phyloP scores from a whole-genome alignment of 2,329 filamentous ascomycete species.

The Phialophora macrospora region DNA sequence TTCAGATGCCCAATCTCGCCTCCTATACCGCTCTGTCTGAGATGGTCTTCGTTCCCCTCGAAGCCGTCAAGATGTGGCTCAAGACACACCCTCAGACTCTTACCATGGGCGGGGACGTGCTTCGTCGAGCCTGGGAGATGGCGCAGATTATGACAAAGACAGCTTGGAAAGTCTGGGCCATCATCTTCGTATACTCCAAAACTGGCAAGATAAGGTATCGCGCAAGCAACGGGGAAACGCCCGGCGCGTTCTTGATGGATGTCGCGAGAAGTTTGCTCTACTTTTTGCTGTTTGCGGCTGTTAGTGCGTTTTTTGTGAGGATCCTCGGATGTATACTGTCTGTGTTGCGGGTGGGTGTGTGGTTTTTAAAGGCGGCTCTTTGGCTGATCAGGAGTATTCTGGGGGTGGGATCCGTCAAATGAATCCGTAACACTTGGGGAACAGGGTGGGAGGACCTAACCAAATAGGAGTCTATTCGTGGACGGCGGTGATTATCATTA shows the following conservation, averaged over 20 bases:
- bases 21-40: conserved; percentile 22
- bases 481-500: not conserved
- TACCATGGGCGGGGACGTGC: conserved; percentile 18
- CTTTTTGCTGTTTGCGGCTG: conserved; percentile 31
- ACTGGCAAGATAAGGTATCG: conserved; percentile 35
- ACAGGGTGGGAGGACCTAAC: too few relatives aligned
- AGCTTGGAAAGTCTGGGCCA: conserved; percentile 27
- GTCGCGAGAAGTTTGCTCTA: conserved; percentile 34
- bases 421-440: not conserved
- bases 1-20: conserved; percentile 24
- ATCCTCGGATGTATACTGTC: conserved; percentile 25
- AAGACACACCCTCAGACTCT: conserved; percentile 31
- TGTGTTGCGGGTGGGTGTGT: conserved; percentile 25
- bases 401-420: conserved; percentile 21
- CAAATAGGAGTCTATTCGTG: not conserved
- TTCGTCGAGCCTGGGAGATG: conserved; percentile 35
- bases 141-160: conserved; percentile 29
- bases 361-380: conserved; percentile 25
- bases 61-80: conserved; percentile 35
- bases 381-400: conserved; percentile 36
- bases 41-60: conserved; percentile 28
- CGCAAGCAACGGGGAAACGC: conserved; percentile 23
- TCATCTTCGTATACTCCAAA: conserved; percentile 36
- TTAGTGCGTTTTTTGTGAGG: conserved; percentile 27
- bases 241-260: conserved; percentile 31